These are phyloP conservation scores for Corinectria fuckeliana DNA, from an alignment of 2,329 filamentous ascomycete genomes.

Conservation along the genomic window DNA sequence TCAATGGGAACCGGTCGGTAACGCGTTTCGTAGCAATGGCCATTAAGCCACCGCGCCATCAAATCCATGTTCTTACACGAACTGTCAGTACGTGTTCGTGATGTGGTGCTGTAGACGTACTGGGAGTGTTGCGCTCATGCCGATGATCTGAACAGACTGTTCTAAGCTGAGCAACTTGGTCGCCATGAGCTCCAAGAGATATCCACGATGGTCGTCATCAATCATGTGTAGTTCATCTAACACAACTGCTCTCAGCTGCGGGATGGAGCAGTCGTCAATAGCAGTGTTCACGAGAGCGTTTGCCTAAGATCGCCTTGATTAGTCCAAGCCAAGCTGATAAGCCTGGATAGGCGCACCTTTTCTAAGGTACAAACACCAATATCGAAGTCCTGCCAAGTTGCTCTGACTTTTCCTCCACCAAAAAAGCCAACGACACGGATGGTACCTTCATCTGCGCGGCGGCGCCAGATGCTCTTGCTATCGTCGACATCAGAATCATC, in stretches of 20 bases:
- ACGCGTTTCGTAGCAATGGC: conserved; percentile 73
- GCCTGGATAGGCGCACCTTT: conserved; percentile 54
- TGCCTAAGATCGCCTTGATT: conserved; percentile 55
- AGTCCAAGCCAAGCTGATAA: background rate
- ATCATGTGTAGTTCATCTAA: conserved; percentile 85
- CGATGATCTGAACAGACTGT: conserved; percentile 72
- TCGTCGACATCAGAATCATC: conserved; percentile 44
- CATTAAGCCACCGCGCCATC: conserved; percentile 73
- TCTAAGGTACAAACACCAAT: conserved; percentile 82
- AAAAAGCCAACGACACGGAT: conserved; percentile 76
- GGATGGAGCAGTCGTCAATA: conserved; percentile 72
- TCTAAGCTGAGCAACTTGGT: conserved; percentile 75
- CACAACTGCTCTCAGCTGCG: conserved; percentile 70
- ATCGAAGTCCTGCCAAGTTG: conserved; percentile 76
- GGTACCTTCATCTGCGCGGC: conserved; percentile 61
- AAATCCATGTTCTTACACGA: conserved; percentile 68
- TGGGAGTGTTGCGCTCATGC: conserved; percentile 81
- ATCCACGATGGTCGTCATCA: conserved; percentile 77
- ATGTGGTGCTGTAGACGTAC: conserved; percentile 57
- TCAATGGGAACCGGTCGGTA: conserved; percentile 79
- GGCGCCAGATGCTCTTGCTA: conserved; percentile 56
- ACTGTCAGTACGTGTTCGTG: conserved; percentile 4
- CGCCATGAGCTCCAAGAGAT: conserved; percentile 75
- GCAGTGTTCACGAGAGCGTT: conserved; percentile 76
- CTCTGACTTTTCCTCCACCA: conserved; percentile 71